Percentiles rank a stretch among this genome's conserved stretches.
These are phyloP conservation scores for Cadophora malorum DNA, from an alignment of 2,329 filamentous ascomycete species.

Conservation along the genomic window DNA sequence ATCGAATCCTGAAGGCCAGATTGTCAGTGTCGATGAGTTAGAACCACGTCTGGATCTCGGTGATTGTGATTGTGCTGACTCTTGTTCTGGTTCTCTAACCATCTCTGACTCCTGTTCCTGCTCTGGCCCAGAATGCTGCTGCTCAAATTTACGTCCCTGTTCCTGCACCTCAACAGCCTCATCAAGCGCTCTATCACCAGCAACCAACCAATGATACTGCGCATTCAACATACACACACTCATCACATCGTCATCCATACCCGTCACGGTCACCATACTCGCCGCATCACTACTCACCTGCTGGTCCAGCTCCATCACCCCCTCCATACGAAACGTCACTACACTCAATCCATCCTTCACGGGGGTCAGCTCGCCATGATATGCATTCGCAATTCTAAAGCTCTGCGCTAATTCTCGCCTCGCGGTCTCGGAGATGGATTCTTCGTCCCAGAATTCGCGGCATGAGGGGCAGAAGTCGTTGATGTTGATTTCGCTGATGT, in stretches of 20 bases:
- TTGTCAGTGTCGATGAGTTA: background rate
- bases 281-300: background rate
- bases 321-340: background rate
- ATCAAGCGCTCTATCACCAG: background rate
- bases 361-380: constrained; percentile 11
- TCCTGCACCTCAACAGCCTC: background rate
- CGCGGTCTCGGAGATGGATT: background rate
- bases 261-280: background rate
- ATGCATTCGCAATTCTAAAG: constrained; percentile 4
- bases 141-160: background rate
- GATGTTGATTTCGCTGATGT: constrained; percentile 6
- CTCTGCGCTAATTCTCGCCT: background rate
- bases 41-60: background rate
- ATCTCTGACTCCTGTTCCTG: background rate
- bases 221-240: constrained; percentile 2
- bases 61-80: background rate
- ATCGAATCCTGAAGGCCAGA: constrained; percentile 1
- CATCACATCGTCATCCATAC: background rate
- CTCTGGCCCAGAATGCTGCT: background rate
- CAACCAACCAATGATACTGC: background rate
- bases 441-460: background rate
- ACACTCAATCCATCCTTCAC: background rate
- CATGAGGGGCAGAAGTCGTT: constrained; percentile 2
- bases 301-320: background rate
- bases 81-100: background rate